Evolutionary conservation across 164 flowering plant species (phyloP), one percentile per base, ranked within the genome.

Genomic region (Euptelea pleiosperma): DNA sequence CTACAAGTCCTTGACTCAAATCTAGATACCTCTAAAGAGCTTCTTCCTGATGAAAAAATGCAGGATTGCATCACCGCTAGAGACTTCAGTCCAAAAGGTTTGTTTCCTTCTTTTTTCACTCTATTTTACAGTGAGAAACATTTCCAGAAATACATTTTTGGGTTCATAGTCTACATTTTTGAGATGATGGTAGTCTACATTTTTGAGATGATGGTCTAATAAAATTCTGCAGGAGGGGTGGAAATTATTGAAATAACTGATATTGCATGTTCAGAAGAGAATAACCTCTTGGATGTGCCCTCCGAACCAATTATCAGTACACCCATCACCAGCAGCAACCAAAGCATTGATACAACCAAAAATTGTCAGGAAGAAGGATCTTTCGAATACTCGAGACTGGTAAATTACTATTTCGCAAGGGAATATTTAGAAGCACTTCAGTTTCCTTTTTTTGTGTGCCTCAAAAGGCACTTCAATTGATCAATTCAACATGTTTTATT

Each of bases 61-160:
- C 65, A 68, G 44, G 63, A 67, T 57, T 47, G 54, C 37, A 12
- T 14, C 18, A 48, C n/a, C n/a, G 24, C 42, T 41, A 67, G 63
- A 41, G 68, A 43, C 11, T 54, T 11, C 8, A 66, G 22, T 63
- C 35, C 65, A 50, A 61, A 75, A 76, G 90, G 90, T 87, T 16
- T 21, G 4, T 36, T 52, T 52, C n/a, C n/a, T n/a, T n/a, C n/a
- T n/a, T n/a, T n/a, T n/a, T n/a, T n/a, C n/a, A n/a, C 16, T 47
- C 33, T 22, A 3, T 46, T 56, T 25, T 63, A 12, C n/a, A n/a
- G n/a, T n/a, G n/a, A n/a, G n/a, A 18, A 50, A 19, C 22, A 40
- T 24, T 29, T 5, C 37, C 26, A 67, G n/a, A n/a, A n/a, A n/a
- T 19, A 25, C 28, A 15, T 15, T 12, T 36, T 36, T 26, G 8